Conservation (phyloP, 1,139 yeast genomes). For the Scheffersomyces insectosa region DNA sequence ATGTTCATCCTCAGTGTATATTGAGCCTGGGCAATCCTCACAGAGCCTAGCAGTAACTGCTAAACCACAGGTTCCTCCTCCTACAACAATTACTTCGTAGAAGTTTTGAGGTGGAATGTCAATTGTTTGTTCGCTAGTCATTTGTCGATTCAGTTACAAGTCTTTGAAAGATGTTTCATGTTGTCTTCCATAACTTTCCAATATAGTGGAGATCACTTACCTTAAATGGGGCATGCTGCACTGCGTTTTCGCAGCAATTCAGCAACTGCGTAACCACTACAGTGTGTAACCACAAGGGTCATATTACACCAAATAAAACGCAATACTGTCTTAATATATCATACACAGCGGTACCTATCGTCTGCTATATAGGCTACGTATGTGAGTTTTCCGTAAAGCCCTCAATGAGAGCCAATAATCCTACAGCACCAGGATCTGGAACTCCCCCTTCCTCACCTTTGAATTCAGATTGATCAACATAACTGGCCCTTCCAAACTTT, state of each 20-base stretch:
- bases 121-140: slow-evolving; percentile 1
- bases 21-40: slow-evolving; percentile 39
- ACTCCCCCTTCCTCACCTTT: slow-evolving; percentile 53
- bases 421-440: slow-evolving; percentile 95
- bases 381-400: slow-evolving; percentile 37
- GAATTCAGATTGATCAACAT: slow-evolving; percentile 66
- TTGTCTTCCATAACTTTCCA: slow-evolving; percentile 1
- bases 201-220: slow-evolving; percentile 1
- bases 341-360: too few relatives aligned
- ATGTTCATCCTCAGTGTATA: slow-evolving; percentile 44
- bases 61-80: slow-evolving; percentile 45
- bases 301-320: background rate
- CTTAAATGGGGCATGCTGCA: too few relatives aligned
- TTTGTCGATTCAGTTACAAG: background rate
- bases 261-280: slow-evolving; percentile 8
- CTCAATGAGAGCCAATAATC: slow-evolving; percentile 65
- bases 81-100: slow-evolving; percentile 34
- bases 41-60: slow-evolving; percentile 39
- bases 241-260: slow-evolving; percentile 9
- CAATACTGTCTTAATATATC: background rate
- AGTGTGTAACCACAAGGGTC: slow-evolving; percentile 10
- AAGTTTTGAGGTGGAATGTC: slow-evolving; percentile 21
- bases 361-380: too few relatives aligned
- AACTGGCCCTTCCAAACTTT: slow-evolving; percentile 90
- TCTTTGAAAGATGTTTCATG: background rate